Evolutionary conservation across 305 asterid genomes (phyloP).

Genomic region (Fraxinus velutina): DNA sequence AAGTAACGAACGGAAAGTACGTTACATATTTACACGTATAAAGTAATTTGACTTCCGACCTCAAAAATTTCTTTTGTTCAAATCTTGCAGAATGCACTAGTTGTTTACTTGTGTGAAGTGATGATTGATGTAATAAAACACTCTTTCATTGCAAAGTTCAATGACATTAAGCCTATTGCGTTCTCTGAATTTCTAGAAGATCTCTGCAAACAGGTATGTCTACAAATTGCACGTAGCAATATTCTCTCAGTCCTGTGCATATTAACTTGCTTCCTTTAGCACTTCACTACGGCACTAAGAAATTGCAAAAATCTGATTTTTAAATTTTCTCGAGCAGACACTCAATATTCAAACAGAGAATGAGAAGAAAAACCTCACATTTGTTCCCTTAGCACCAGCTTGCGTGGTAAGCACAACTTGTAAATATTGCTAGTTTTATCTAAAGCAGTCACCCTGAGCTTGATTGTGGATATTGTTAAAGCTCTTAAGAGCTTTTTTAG

Average conservation of each 20-base stretch:
- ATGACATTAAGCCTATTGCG: constrained; percentile 80
- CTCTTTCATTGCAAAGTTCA: constrained; percentile 94
- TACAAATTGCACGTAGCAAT: neutral
- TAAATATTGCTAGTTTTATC: neutral
- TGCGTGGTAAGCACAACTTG: constrained; percentile 69
- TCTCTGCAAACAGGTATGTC: constrained; percentile 90
- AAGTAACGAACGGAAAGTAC: constrained; percentile 34
- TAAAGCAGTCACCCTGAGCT: neutral
- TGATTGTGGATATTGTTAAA: neutral
- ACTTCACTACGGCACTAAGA: neutral
- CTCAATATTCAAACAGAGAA: constrained; percentile 64
- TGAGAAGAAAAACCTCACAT: constrained; percentile 63
- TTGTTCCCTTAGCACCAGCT: constrained; percentile 95
- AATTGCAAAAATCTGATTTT: neutral
- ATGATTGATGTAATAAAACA: constrained; percentile 89
- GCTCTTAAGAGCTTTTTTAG: neutral
- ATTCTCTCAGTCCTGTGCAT: neutral
- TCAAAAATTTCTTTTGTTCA: constrained; percentile 20
- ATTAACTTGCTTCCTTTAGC: neutral
- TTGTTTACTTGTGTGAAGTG: constrained; percentile 81
- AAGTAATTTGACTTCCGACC: neutral
- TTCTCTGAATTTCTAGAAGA: constrained; percentile 97
- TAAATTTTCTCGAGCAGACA: constrained; percentile 43
- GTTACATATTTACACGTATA: neutral
- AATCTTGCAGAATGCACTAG: constrained; percentile 79